Base-by-base conservation (phyloP, 805 yeast genomes). In the Ogataea polymorpha region DNA sequence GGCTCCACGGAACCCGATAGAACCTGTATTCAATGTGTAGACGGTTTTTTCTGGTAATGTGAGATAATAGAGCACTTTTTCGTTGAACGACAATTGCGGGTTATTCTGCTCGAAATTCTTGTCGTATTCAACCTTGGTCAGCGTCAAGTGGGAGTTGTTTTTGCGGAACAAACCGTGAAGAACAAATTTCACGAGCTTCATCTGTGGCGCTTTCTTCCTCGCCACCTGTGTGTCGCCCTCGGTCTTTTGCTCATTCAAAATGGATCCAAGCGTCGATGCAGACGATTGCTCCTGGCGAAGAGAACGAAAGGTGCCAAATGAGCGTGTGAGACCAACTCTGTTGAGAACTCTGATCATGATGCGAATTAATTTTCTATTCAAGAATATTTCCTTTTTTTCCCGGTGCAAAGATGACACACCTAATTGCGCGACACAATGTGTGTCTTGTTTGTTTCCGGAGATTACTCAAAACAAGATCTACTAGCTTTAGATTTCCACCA, bases 1-100 rank as follows among this genome's bases (percentile, higher is more conserved):
- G 13, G 93, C 78, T 56, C 89, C 88, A 56, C 88, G 77, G 71
- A 89, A 91, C 3, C 98, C 99, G 37, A 88, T 70, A 58, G 77
- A 79, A 37, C 99, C 99, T 0, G 96, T 83, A 6, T 87, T 76
- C 37, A 86, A 67, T 16, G 82, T 77, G 32, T 82, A 59, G 49
- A 77, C 73, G 21, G 83, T 80, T 48, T 79, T 82, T 63, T 90
- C 91, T 18, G 89, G 93, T 35, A 90, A 75, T 47, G 83, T 79
- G 52, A 87, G 68, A 65, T 83, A 82, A 60, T 88, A 85, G 35
- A 88, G 70, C 37, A 86, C 84, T 65, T 86, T 70, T 46, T 88
- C 80, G 61, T 81, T 80, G 62, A 75, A 78, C 23, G 82, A 59
- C 39, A 77, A 58, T 30, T 70, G 63, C 20, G 78, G 71, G 58